Percentiles rank a stretch among this genome's conserved stretches.
Conservation (phyloP, 148 eudicot genomes). For the Chenopodium formosanum region DNA sequence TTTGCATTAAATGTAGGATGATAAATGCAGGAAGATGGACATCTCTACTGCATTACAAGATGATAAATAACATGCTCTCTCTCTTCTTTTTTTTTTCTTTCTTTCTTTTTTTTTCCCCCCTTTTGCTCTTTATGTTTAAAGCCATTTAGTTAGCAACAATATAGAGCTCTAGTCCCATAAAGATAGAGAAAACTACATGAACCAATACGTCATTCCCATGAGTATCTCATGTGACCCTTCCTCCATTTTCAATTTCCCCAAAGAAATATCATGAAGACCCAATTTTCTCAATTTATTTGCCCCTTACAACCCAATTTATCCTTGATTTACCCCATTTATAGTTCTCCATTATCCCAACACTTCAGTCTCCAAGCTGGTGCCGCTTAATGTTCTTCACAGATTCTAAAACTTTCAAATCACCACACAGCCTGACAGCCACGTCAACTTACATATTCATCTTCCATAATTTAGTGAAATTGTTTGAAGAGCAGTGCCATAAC, state of each 20-base stretch:
- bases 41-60: background rate
- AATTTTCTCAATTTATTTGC: background rate
- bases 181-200: background rate
- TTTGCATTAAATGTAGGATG: background rate
- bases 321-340: background rate
- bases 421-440: background rate
- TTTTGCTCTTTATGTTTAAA: background rate
- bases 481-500: background rate
- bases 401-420: background rate
- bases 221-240: background rate
- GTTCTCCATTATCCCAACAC: background rate
- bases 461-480: background rate
- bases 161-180: background rate
- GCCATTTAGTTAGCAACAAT: background rate
- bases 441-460: background rate
- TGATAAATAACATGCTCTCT: background rate
- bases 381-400: background rate
- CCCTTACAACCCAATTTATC: background rate
- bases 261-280: background rate
- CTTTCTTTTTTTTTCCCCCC: background rate
- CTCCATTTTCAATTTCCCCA: background rate
- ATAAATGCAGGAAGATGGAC: background rate
- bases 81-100: background rate
- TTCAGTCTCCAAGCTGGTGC: background rate
- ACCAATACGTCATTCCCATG: background rate